phyloP scores from a whole-genome alignment of 2,329 filamentous ascomycete species.

The Diaporthe ilicicola region DNA sequence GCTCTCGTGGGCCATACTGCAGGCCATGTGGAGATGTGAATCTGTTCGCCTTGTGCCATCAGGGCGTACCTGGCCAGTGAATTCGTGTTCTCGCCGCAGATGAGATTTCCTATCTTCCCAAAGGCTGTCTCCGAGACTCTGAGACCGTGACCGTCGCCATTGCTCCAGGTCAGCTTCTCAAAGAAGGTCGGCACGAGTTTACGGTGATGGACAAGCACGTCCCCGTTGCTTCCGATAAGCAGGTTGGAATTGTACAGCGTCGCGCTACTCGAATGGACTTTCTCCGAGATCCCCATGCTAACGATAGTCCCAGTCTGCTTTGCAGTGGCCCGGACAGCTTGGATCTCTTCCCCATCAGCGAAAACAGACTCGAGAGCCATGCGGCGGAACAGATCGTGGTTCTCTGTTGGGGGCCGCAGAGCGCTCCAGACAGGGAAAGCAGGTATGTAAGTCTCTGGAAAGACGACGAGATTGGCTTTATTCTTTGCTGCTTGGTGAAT shows the following conservation, averaged over 20 bases:
- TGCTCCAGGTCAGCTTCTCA: conserved; percentile 27
- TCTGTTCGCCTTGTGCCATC: conserved; percentile 32
- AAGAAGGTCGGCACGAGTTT: conserved; percentile 35
- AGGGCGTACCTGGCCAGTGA: conserved; percentile 31
- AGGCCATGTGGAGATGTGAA: conserved; percentile 34
- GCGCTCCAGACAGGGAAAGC: conserved; percentile 29
- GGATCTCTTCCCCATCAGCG: conserved; percentile 32
- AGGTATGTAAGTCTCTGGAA: conserved; percentile 34
- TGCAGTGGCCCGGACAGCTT: conserved; percentile 29
- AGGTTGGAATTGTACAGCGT: conserved; percentile 35
- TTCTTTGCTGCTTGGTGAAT: conserved; percentile 34
- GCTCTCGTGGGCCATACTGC: conserved; percentile 14
- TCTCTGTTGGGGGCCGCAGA: conserved; percentile 23
- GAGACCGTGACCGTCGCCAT: conserved; percentile 29
- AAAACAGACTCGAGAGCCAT: conserved; percentile 29
- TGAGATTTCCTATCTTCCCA: conserved; percentile 33
- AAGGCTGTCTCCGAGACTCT: conserved; percentile 33
- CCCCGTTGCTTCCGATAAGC: conserved; percentile 33
- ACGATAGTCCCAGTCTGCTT: conserved; percentile 30
- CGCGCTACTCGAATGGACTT: conserved; percentile 30
- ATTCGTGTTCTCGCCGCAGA: conserved; percentile 36
- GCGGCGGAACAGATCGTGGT: conserved; percentile 3
- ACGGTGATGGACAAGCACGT: conserved; percentile 34
- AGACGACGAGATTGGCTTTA: conserved; percentile 33
- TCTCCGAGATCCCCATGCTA: conserved; percentile 33